phyloP scores from a whole-genome alignment of 192 early-diverging fungal species.

The Pilobolus umbonatus region DNA sequence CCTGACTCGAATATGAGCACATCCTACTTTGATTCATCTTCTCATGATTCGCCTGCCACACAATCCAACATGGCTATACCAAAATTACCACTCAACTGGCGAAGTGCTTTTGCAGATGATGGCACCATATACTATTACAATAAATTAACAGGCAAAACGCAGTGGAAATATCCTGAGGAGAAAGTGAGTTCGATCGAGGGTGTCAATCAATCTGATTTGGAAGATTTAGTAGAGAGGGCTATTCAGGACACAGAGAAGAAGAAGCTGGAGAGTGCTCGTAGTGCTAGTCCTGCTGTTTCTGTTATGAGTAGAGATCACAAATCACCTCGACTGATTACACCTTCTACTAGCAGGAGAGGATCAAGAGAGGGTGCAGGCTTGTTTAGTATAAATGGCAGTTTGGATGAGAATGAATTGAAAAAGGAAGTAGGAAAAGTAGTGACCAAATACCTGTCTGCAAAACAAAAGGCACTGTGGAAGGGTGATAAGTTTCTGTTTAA shows the following conservation, averaged over 20 bases:
- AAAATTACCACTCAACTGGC: slow-evolving; percentile 48
- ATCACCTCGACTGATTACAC: slow-evolving; percentile 5
- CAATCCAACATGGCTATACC: background rate
- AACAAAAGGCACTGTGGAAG: slow-evolving; percentile 40
- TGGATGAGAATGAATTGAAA: slow-evolving; percentile 29
- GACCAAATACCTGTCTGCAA: slow-evolving; percentile 38
- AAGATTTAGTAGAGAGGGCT: slow-evolving; percentile 23
- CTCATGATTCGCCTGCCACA: background rate
- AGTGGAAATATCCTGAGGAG: slow-evolving; percentile 46
- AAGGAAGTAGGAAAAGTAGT: slow-evolving; percentile 29
- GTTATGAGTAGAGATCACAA: background rate
- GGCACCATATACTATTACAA: slow-evolving; percentile 52
- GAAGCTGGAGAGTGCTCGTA: background rate
- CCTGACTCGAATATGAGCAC: background rate
- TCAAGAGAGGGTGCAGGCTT: background rate
- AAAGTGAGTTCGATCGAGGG: slow-evolving; percentile 26
- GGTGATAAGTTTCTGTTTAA: slow-evolving; percentile 48
- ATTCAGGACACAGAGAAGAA: slow-evolving; percentile 22
- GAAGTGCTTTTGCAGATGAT: slow-evolving; percentile 37
- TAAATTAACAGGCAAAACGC: slow-evolving; percentile 44
- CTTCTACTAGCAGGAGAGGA: background rate
- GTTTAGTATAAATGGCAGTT: background rate
- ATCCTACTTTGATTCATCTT: background rate
- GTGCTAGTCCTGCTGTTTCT: background rate
- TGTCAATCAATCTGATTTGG: slow-evolving; percentile 13